A percentile compares a stretch with the other conserved stretches of the same genome.
phyloP scores from a whole-genome alignment of 1,284 basidiomycete species.

The Cryptococcus maquisensis region DNA sequence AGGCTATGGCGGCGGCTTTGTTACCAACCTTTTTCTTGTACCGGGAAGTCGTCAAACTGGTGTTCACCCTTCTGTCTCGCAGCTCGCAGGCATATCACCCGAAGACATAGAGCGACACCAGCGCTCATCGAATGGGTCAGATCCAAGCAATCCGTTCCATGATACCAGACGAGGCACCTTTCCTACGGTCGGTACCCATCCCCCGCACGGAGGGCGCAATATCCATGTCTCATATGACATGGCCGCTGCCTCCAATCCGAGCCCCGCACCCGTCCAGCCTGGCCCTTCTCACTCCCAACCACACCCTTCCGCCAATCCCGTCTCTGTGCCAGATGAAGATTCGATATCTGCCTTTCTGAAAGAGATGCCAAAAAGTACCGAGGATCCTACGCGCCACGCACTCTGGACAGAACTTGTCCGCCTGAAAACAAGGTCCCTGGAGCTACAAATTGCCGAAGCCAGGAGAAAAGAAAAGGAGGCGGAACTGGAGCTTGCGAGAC shows the following conservation, averaged over 20 bases:
- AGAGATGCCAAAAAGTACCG: constrained; percentile 23
- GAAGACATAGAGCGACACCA: constrained; percentile 24
- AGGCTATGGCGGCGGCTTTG: neutral
- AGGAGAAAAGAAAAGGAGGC: constrained; percentile 40
- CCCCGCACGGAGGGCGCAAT: neutral
- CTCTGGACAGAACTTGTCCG: constrained; percentile 43
- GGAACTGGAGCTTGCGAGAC: constrained; percentile 36
- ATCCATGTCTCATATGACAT: neutral
- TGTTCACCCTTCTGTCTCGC: neutral
- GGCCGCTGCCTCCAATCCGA: neutral
- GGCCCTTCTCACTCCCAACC: neutral
- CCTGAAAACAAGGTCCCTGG: constrained; percentile 37
- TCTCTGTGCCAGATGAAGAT: neutral
- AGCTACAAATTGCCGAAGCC: constrained; percentile 46
- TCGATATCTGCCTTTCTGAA: constrained; percentile 17
- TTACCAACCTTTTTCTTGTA: constrained; percentile 4
- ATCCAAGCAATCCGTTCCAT: constrained; percentile 12
- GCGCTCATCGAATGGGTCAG: constrained; percentile 17
- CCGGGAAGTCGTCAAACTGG: constrained; percentile 5
- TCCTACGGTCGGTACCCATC: constrained; percentile 8
- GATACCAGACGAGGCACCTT: constrained; percentile 8
- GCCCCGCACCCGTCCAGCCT: neutral
- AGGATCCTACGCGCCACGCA: constrained; percentile 24
- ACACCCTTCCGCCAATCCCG: neutral
- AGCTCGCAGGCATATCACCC: neutral